Evolutionary conservation across 2,329 filamentous ascomycete genomes (phyloP).

Genomic region (Phyllosticta ampelicida): DNA sequence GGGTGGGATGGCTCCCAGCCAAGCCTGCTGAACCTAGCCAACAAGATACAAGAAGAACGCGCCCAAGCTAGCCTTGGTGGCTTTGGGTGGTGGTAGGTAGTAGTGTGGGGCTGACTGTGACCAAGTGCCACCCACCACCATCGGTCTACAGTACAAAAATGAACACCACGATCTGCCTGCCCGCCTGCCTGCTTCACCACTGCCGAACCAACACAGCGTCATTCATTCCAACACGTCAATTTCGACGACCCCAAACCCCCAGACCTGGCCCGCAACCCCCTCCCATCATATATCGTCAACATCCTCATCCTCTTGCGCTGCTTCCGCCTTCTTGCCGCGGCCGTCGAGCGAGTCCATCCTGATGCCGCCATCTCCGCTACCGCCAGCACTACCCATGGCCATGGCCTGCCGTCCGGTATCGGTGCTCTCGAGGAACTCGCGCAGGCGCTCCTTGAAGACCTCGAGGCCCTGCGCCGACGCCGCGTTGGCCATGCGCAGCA

Average conservation of each 20-base stretch:
- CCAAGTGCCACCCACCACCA: no score
- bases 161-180: no score
- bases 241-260: no score
- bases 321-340: slow-evolving; percentile 2
- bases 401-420: slow-evolving; percentile 77
- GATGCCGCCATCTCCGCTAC: neutral
- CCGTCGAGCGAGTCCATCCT: slow-evolving; percentile 3
- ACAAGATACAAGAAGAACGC: no score
- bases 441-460: slow-evolving; percentile 81
- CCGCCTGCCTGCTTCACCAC: no score
- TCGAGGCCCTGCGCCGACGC: slow-evolving; percentile 77
- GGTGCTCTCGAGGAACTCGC: slow-evolving; percentile 81
- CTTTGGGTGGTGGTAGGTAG: no score
- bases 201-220: no score
- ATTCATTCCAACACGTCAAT: slow-evolving; percentile 1
- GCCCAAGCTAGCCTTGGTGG: no score
- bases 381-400: slow-evolving; percentile 50
- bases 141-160: no score
- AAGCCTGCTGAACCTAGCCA: no score
- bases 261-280: neutral
- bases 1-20: no score
- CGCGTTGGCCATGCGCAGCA: slow-evolving; percentile 88
- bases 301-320: slow-evolving; percentile 1
- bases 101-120: no score
- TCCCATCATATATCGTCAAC: slow-evolving; percentile 3